Conservation (phyloP, 2,329 filamentous ascomycete species). For the Pseudogymnoascus sp. region DNA sequence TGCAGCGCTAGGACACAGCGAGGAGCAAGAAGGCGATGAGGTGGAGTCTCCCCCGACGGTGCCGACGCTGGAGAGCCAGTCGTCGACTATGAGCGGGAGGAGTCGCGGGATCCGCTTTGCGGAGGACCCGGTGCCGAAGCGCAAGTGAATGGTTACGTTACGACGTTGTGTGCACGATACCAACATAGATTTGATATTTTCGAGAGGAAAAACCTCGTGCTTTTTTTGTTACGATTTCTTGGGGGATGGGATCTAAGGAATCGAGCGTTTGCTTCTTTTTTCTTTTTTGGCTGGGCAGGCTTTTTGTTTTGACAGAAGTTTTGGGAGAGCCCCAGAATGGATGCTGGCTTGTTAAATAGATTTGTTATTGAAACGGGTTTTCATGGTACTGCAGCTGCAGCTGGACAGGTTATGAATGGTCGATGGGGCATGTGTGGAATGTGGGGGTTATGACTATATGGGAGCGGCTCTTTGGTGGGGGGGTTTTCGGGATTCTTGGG, state of each 20-base stretch:
- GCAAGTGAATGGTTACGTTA: neutral
- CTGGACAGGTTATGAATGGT: neutral
- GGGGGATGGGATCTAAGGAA: neutral
- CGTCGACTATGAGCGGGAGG: conserved; percentile 19
- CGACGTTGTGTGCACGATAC: neutral
- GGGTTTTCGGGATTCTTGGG: neutral
- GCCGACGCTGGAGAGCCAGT: conserved; percentile 26
- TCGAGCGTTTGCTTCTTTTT: neutral
- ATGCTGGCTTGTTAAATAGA: conserved; percentile 6
- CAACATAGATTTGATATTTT: conserved; percentile 2
- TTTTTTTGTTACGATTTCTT: neutral
- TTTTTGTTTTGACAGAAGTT: neutral
- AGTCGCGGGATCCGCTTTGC: conserved; percentile 27
- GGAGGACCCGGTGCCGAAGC: conserved; percentile 24
- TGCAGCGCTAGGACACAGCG: conserved; percentile 58
- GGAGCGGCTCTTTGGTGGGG: neutral
- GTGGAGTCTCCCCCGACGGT: conserved; percentile 18
- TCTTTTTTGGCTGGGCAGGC: neutral
- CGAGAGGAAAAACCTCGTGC: neutral
- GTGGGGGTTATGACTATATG: neutral
- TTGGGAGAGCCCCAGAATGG: neutral
- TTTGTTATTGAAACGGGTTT: neutral
- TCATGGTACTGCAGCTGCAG: neutral
- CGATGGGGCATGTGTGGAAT: neutral
- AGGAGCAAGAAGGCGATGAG: conserved; percentile 8